A percentile compares a stretch with the other conserved stretches of the same genome.
These are phyloP conservation scores for Astrocystis sublimbata DNA, from an alignment of 495 filamentous ascomycete genomes.

Conservation along the genomic window DNA sequence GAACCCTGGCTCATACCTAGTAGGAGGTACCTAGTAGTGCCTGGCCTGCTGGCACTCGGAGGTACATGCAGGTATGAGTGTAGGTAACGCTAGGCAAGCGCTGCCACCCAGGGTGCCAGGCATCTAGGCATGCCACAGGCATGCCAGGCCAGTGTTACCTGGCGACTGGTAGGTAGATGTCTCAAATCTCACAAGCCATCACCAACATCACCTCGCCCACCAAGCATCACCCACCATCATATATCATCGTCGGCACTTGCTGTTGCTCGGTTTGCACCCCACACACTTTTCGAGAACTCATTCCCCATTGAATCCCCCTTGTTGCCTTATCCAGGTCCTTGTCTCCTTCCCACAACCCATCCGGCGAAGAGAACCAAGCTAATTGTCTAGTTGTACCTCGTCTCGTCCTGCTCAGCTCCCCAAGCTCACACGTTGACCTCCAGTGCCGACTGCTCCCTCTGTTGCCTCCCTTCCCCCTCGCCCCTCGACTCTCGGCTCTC, in stretches of 20 bases:
- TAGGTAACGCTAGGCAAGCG: no score
- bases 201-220: conserved; percentile 6
- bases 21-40: no score
- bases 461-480: conserved; percentile 3
- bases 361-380: neutral
- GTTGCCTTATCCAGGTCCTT: neutral
- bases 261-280: neutral
- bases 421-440: neutral
- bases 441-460: neutral
- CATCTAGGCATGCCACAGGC: no score
- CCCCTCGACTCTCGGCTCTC: conserved; percentile 1
- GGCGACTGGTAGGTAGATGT: no score
- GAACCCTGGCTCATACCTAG: no score
- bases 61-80: no score
- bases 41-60: no score
- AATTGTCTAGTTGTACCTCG: conserved; percentile 2
- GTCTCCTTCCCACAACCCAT: neutral
- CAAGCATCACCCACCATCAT: conserved; percentile 12
- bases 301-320: neutral
- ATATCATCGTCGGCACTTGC: conserved; percentile 17
- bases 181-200: neutral
- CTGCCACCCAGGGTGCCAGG: no score
- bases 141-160: no score
- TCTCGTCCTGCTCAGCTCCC: conserved; percentile 4
- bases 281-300: neutral